phyloP scores from a whole-genome alignment of 2,329 filamentous ascomycete genomes.

The Monilinia fructicola region DNA sequence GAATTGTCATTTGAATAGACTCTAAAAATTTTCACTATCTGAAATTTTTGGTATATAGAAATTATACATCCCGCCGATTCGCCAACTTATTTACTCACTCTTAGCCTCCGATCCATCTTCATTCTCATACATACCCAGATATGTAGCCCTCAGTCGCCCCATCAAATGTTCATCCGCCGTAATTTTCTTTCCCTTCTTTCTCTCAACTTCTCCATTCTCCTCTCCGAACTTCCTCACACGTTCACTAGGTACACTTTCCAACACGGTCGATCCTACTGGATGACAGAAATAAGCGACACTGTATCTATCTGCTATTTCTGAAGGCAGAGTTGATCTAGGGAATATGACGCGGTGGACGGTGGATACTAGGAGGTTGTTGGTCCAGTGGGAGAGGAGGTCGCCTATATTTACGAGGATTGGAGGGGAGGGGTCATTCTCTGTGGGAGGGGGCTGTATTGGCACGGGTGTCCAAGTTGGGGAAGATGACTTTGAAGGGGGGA shows the following conservation, averaged over 20 bases:
- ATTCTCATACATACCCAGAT: conserved; percentile 54
- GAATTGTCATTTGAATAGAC: neutral
- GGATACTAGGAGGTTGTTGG: conserved; percentile 78
- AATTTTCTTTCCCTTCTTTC: conserved; percentile 51
- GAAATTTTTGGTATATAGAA: neutral
- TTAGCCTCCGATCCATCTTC: conserved; percentile 22
- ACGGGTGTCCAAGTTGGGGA: conserved; percentile 58
- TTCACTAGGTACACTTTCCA: conserved; percentile 61
- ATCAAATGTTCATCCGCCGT: conserved; percentile 64
- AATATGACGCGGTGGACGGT: conserved; percentile 91
- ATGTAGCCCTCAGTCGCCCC: conserved; percentile 60
- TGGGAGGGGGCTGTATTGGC: conserved; percentile 62
- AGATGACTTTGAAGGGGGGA: conserved; percentile 48
- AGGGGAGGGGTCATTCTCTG: conserved; percentile 48
- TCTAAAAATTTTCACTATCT: neutral
- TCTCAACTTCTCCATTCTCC: conserved; percentile 39
- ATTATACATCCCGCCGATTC: neutral
- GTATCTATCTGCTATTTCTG: conserved; percentile 49
- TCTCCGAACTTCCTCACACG: conserved; percentile 48
- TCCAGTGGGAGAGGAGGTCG: conserved; percentile 81
- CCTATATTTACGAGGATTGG: conserved; percentile 62
- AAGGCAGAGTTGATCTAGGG: conserved; percentile 38
- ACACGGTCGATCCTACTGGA: conserved; percentile 52
- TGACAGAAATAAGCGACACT: conserved; percentile 70
- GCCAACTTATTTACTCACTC: neutral